phyloP scores from a whole-genome alignment of 352 stramenopile species.

The Phytopythium oedochilum region DNA sequence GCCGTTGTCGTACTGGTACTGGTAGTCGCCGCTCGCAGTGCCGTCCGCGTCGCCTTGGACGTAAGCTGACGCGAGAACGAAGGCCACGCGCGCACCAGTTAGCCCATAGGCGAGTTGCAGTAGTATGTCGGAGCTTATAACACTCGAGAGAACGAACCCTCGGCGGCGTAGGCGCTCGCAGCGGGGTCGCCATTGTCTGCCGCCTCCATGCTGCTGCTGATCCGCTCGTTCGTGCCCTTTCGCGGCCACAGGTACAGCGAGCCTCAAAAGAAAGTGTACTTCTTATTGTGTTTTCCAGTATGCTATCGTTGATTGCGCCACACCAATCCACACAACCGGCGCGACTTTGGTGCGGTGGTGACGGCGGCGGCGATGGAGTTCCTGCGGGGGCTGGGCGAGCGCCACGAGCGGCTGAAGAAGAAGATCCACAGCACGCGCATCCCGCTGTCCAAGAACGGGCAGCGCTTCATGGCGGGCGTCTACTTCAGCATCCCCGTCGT shows the following conservation, averaged over 20 bases:
- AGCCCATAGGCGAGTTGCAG: background rate
- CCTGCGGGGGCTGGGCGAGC: conserved; percentile 60
- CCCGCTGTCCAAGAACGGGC: conserved; percentile 83
- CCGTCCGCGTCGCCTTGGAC: background rate
- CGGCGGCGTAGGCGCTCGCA: background rate
- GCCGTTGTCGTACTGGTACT: background rate
- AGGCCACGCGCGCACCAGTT: background rate
- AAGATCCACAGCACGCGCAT: conserved; percentile 89
- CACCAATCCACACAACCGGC: background rate
- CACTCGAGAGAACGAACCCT: background rate
- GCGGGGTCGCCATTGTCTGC: background rate
- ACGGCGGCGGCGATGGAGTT: conserved; percentile 57
- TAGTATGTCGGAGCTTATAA: no score
- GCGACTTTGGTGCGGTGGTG: background rate
- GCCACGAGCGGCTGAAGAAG: conserved; percentile 89
- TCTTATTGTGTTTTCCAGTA: background rate
- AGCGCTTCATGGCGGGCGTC: conserved; percentile 82
- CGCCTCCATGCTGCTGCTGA: background rate
- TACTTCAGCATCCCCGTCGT: conserved; percentile 90
- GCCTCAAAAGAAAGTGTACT: background rate
- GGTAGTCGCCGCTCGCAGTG: no score
- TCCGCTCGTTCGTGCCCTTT: background rate
- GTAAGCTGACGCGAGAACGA: background rate
- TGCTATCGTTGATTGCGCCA: background rate
- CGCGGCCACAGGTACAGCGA: background rate